Base-by-base conservation (phyloP, 257 asterid species). In the Thymus quinquecostatus region DNA sequence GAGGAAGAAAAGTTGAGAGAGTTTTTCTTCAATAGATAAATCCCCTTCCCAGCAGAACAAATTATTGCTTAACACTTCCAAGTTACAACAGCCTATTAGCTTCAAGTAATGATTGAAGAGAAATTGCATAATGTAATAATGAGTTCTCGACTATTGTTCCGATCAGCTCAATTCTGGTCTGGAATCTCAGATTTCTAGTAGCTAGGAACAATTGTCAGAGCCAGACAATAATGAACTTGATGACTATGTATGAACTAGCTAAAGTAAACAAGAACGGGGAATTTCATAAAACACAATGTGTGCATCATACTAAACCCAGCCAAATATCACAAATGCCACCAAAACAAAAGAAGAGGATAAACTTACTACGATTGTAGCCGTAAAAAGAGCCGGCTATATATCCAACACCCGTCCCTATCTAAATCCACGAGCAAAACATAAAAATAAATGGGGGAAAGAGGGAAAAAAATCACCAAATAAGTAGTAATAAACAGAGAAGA, bases 331-430 rank as follows among this genome's bases (percentile, higher is more conserved):
- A 9, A 68, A 13, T 9, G 30, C 63, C 5, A 45, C 8, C 0
- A 33, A 33, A 21, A 27, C 32, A 30, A 11, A 44, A 44, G 12
- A 36, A 47, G 12, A 50, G 49, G 59, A 43, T 14, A 44, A 44
- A 48, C 79, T 62, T 84, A 91, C 98, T 91, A 66, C 76, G 84
- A 76, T 89, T 86, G 78, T 85, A 91, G 38, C 96, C 96, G 78
- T 91, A 91, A 61, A 92, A 90, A n/a, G 96, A 86, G 59, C 96
- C 91, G 36, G 94, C 83, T 5, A 86, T 86, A 57, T 96, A 96
- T 2, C 97, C 98, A 81, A 92, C 94, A 8, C 96, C 98, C 56
- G 97, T 82, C 59, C 98, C 98, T 72, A 93, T 93, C 96, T 93
- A 78, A 75, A 73, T 36, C 54, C 66, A 72, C 38, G 58, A 66